Evolutionary conservation across 108 stramenopile species (phyloP).

Genomic region (Skeletonema grethae): DNA sequence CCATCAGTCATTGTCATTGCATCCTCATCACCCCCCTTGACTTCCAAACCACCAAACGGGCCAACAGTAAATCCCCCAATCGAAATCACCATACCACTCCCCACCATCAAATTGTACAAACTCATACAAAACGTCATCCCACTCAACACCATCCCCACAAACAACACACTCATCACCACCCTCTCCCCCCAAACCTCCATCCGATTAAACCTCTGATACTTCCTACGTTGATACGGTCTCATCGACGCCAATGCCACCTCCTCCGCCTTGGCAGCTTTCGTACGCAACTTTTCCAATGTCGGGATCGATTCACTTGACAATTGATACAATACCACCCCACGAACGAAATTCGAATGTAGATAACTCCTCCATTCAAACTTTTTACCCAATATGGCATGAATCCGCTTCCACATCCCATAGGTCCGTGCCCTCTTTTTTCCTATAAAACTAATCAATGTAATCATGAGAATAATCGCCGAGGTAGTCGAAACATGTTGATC

Average conservation of each 20-base stretch:
- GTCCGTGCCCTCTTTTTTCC: neutral
- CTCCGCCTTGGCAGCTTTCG: slow-evolving; percentile 31
- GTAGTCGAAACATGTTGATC: neutral
- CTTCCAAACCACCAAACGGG: neutral
- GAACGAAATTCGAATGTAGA: slow-evolving; percentile 11
- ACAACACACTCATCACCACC: slow-evolving; percentile 12
- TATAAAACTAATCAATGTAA: neutral
- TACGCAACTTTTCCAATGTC: slow-evolving; percentile 18
- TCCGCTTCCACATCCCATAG: neutral
- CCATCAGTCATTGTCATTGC: slow-evolving; percentile 16
- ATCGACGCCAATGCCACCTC: slow-evolving; percentile 37
- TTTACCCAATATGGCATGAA: slow-evolving; percentile 33
- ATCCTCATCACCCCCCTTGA: neutral
- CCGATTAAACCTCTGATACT: slow-evolving; percentile 18
- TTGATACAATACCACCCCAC: slow-evolving; percentile 12
- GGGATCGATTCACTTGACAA: slow-evolving; percentile 1
- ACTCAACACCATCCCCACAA: slow-evolving; percentile 28
- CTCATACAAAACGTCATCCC: slow-evolving; percentile 25
- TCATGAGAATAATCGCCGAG: neutral
- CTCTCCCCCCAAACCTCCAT: slow-evolving; percentile 5
- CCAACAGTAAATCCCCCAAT: too few relatives aligned
- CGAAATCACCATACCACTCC: neutral
- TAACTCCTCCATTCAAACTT: slow-evolving; percentile 16
- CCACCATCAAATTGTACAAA: slow-evolving; percentile 10
- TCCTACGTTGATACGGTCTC: slow-evolving; percentile 34